A percentile compares a stretch with the other conserved stretches of the same genome.
Evolutionary conservation across 2,329 filamentous ascomycete genomes (phyloP).

Genomic region (Triangularia setosa): DNA sequence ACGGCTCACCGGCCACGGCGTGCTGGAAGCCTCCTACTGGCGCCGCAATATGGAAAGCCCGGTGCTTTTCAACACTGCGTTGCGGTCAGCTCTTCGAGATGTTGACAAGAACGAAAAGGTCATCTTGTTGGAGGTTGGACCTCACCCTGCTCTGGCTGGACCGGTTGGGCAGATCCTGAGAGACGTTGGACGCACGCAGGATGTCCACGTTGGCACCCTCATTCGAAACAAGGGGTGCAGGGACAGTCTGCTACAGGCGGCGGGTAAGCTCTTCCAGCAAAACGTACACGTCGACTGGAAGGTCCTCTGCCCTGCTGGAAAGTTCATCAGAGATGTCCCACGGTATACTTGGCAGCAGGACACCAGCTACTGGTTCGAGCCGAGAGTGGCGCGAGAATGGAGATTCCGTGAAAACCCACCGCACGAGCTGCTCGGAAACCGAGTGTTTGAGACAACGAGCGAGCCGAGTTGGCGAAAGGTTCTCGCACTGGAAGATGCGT

Average conservation of each 20-base stretch:
- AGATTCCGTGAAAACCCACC: constrained; percentile 26
- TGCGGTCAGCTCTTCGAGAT: neutral
- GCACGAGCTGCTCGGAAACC: constrained; percentile 30
- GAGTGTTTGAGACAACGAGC: neutral
- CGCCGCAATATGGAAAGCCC: constrained; percentile 21
- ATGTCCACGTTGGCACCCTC: no score
- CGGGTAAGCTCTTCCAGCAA: neutral
- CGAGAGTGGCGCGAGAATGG: constrained; percentile 26
- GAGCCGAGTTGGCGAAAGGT: neutral
- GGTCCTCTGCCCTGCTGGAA: neutral
- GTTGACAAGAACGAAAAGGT: neutral
- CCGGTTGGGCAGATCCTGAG: neutral
- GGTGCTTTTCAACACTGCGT: constrained; percentile 27
- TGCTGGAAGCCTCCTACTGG: constrained; percentile 18
- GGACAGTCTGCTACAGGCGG: neutral
- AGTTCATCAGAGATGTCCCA: constrained; percentile 33
- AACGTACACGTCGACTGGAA: no score
- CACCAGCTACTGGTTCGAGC: constrained; percentile 37
- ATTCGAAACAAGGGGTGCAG: neutral
- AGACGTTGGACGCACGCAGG: neutral
- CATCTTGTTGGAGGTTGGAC: neutral
- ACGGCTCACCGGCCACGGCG: neutral
- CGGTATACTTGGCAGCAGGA: constrained; percentile 41
- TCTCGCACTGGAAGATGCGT: neutral
- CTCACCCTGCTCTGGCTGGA: neutral